Evolutionary conservation across 2,329 filamentous ascomycete species (phyloP).

Genomic region (Colletotrichum sp.): DNA sequence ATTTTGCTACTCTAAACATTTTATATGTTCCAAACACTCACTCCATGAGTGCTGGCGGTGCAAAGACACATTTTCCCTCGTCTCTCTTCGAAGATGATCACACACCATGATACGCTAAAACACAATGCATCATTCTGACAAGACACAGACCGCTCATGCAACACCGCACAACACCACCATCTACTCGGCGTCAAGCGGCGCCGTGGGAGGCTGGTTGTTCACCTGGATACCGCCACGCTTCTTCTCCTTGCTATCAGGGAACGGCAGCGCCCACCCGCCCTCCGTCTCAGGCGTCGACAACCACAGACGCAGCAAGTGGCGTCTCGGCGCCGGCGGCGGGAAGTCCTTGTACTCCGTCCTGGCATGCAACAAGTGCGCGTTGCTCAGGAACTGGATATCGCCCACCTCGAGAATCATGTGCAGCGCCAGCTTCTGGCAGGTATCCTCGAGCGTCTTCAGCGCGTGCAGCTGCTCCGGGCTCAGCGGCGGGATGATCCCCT

Average conservation of each 20-base stretch:
- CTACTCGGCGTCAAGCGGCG: slow-evolving; percentile 78
- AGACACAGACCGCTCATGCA: not conserved
- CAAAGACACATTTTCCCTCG: not conserved
- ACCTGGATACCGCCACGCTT: slow-evolving; percentile 92
- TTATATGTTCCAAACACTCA: not conserved
- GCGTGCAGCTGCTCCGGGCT: slow-evolving; percentile 73
- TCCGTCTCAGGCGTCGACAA: slow-evolving; percentile 81
- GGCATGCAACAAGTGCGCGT: slow-evolving; percentile 81
- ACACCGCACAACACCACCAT: not conserved
- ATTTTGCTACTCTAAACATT: not conserved
- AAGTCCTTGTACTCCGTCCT: slow-evolving; percentile 76
- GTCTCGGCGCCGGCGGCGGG: slow-evolving; percentile 69
- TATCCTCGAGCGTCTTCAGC: slow-evolving; percentile 73
- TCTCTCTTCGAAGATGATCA: not conserved
- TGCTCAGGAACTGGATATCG: slow-evolving; percentile 82
- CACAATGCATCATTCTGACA: not conserved
- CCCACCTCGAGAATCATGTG: slow-evolving; percentile 87
- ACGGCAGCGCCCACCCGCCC: slow-evolving; percentile 85
- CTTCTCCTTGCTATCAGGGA: slow-evolving; percentile 81
- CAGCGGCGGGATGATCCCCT: slow-evolving; percentile 75
- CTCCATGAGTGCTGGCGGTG: not conserved
- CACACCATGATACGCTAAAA: not conserved
- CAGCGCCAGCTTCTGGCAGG: slow-evolving; percentile 72
- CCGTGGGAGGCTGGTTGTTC: slow-evolving; percentile 76
- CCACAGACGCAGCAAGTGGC: slow-evolving; percentile 87